Evolutionary conservation across 257 asterid genomes (phyloP).

Genomic region (Solanum rostratum): DNA sequence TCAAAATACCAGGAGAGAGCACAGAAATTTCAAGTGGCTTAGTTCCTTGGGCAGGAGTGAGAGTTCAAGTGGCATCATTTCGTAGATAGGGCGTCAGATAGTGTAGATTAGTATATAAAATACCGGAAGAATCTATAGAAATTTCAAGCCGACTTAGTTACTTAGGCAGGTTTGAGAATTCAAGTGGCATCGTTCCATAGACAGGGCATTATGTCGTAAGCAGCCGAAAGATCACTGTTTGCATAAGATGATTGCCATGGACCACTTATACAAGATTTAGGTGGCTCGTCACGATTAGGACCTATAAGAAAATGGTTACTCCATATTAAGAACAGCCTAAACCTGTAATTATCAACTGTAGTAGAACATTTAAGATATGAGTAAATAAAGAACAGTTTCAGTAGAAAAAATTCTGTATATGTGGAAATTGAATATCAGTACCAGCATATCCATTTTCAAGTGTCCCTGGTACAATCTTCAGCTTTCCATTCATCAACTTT

Average conservation of each 20-base stretch:
- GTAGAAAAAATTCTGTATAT: not conserved
- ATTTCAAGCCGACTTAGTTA: too few relatives aligned
- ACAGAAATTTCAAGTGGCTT: too few relatives aligned
- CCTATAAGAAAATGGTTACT: conserved; percentile 32
- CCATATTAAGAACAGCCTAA: not conserved
- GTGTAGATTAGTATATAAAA: too few relatives aligned
- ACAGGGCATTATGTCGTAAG: too few relatives aligned
- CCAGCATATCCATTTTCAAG: conserved; percentile 51
- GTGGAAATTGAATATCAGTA: conserved; percentile 6
- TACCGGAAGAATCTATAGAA: too few relatives aligned
- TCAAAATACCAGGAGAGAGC: too few relatives aligned
- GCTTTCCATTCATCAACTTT: conserved; percentile 34
- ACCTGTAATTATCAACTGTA: not conserved
- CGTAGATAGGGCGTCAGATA: too few relatives aligned
- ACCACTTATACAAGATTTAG: conserved; percentile 21
- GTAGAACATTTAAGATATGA: not conserved
- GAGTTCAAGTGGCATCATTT: too few relatives aligned
- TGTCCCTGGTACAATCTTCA: conserved; percentile 31
- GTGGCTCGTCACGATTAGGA: conserved; percentile 30
- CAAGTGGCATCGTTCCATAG: too few relatives aligned
- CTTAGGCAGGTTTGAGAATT: too few relatives aligned
- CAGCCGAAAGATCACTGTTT: conserved; percentile 26
- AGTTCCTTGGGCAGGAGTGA: too few relatives aligned
- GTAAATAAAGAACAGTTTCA: not conserved
- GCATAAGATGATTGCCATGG: conserved; percentile 23